These are phyloP conservation scores for Arctium lappa DNA, from an alignment of 129 eudicot genomes.

Conservation along the genomic window DNA sequence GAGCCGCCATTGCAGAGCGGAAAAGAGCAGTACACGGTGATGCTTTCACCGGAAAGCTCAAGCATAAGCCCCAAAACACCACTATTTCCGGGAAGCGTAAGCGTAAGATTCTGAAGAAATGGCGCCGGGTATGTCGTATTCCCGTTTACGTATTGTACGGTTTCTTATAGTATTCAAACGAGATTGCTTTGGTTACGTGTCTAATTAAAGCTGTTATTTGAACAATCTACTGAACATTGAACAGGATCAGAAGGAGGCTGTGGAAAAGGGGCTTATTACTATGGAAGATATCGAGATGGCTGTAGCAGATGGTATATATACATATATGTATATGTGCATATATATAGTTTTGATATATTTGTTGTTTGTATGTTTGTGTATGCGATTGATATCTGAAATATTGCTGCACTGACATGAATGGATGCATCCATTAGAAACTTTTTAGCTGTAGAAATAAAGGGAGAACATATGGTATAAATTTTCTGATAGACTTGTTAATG, in stretches of 20 bases:
- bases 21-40: conserved; percentile 73
- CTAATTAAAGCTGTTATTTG: background rate
- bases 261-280: conserved; percentile 75
- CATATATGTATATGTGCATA: background rate
- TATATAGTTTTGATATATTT: background rate
- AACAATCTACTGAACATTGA: background rate
- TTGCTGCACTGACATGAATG: background rate
- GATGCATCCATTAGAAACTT: background rate
- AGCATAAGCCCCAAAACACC: conserved; percentile 45
- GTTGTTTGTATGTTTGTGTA: background rate
- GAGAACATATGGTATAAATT: background rate
- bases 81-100: conserved; percentile 88
- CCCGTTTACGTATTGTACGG: background rate
- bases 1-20: conserved; percentile 57
- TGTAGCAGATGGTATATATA: conserved; percentile 57
- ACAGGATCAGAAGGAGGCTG: conserved; percentile 92
- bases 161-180: background rate
- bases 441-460: background rate
- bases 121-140: conserved; percentile 63
- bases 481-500: background rate
- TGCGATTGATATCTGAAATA: background rate
- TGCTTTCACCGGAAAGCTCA: conserved; percentile 59
- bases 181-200: background rate
- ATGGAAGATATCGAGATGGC: conserved; percentile 96
- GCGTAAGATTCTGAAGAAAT: conserved; percentile 83